Percentiles rank a stretch among this genome's conserved stretches.
Conservation (phyloP, 768 basidiomycete species). For the Favolaschia claudopus region DNA sequence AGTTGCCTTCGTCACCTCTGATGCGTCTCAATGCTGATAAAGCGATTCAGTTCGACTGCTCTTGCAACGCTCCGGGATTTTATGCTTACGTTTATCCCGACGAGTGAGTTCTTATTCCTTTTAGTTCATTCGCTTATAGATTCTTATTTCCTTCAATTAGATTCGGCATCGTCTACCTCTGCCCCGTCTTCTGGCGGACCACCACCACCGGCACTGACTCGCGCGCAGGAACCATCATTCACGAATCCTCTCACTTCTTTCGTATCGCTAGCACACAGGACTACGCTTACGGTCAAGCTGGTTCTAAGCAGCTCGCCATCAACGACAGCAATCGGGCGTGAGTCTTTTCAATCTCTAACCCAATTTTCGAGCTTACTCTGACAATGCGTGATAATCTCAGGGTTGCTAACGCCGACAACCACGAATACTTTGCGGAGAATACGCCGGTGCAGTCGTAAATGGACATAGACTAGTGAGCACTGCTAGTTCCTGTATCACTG, state of each 20-base stretch:
- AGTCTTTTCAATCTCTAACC: no score
- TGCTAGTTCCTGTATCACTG: no score
- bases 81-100: constrained; percentile 54
- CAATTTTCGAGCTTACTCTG: no score
- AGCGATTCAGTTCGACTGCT: no score
- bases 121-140: no score
- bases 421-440: constrained; percentile 50
- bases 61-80: constrained; percentile 42
- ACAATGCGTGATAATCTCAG: background rate
- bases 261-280: constrained; percentile 53
- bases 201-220: constrained; percentile 58
- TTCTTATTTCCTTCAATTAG: no score
- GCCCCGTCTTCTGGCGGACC: constrained; percentile 56
- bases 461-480: no score
- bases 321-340: constrained; percentile 39
- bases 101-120: no score
- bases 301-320: constrained; percentile 49
- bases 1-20: constrained; percentile 34
- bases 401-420: constrained; percentile 42
- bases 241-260: constrained; percentile 56
- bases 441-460: constrained; percentile 30
- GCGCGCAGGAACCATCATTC: constrained; percentile 47
- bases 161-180: constrained; percentile 54
- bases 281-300: constrained; percentile 53
- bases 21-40: no score